These are phyloP conservation scores for Phanerochaete sordida DNA, from an alignment of 768 basidiomycete genomes.

Conservation along the genomic window DNA sequence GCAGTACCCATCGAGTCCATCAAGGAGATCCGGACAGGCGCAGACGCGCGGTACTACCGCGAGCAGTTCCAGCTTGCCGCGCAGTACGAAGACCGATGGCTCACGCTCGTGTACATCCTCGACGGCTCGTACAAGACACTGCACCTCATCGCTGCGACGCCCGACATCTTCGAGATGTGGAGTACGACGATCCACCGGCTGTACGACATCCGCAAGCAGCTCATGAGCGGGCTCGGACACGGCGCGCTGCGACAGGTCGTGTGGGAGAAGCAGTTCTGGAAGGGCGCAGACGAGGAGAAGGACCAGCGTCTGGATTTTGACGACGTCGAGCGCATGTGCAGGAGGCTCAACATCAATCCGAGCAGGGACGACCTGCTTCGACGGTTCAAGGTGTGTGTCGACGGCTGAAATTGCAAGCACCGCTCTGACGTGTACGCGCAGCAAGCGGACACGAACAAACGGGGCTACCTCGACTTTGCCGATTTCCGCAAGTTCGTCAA, in stretches of 20 bases:
- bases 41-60: conserved; percentile 68
- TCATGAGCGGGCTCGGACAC: conserved; percentile 66
- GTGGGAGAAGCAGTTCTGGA: conserved; percentile 86
- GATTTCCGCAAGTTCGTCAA: conserved; percentile 84
- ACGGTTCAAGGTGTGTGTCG: conserved; percentile 49
- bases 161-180: conserved; percentile 61
- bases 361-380: conserved; percentile 48
- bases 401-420: neutral
- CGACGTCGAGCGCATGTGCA: conserved; percentile 70
- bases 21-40: conserved; percentile 78
- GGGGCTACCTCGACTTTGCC: conserved; percentile 66
- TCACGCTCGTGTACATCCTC: conserved; percentile 80
- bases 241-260: conserved; percentile 60
- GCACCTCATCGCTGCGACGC: conserved; percentile 73
- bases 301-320: conserved; percentile 66
- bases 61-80: conserved; percentile 62
- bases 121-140: conserved; percentile 80
- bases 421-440: conserved; percentile 23
- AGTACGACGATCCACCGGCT: conserved; percentile 61
- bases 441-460: conserved; percentile 58
- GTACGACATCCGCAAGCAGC: conserved; percentile 59
- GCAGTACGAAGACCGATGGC: conserved; percentile 69
- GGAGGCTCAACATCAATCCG: conserved; percentile 62
- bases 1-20: conserved; percentile 84
- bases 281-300: conserved; percentile 57